Evolutionary conservation across 805 yeast genomes (phyloP), one percentile per base, ranked within the genome.

Genomic region (Ogataea methylovora): DNA sequence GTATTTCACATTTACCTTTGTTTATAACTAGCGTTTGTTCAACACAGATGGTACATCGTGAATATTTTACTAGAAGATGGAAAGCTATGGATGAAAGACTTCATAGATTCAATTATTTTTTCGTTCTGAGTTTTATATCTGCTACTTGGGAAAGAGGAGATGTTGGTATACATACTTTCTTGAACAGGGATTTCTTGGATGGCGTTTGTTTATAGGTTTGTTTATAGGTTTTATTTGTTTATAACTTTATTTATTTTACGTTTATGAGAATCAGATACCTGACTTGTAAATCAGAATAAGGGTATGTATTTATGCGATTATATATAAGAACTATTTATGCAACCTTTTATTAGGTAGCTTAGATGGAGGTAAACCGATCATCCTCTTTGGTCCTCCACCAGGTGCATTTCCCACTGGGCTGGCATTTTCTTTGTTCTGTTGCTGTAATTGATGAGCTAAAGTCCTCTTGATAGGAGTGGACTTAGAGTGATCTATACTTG

Each of bases 391-490:
- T 18, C 27, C 22, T n/a, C n/a, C n/a, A n/a, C n/a, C n/a, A n/a
- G n/a, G n/a, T n/a, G n/a, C n/a, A n/a, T n/a, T n/a, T n/a, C n/a
- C n/a, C 10, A 21, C 10, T 8, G 7, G 23, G 23, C 10, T 8
- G n/a, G 17, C 7, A n/a, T 25, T 8, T 13, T 16, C 30, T 29
- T 18, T 33, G 29, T 29, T 34, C 34, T 21, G 18, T 17, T 27
- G 41, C 29, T 5, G 45, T 38, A 21, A 40, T 38, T 14, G 35
- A 8, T 13, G 16, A 14, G 32, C 24, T 1, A 46, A 41, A 3
- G 61, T 26, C 37, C 77, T 58, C 38, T 71, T 73, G 3, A 82
- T 62, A 3, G 83, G 87, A 4, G 75, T 71, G 0, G 88, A 81
- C 37, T 71, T 76, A 1, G 69, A 65, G 30, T 80, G 90, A 52